Percentiles rank a stretch among this genome's conserved stretches.
These are phyloP conservation scores for Mucor plumbeus DNA, from an alignment of 371 early-diverging fungal genomes.

Conservation along the genomic window DNA sequence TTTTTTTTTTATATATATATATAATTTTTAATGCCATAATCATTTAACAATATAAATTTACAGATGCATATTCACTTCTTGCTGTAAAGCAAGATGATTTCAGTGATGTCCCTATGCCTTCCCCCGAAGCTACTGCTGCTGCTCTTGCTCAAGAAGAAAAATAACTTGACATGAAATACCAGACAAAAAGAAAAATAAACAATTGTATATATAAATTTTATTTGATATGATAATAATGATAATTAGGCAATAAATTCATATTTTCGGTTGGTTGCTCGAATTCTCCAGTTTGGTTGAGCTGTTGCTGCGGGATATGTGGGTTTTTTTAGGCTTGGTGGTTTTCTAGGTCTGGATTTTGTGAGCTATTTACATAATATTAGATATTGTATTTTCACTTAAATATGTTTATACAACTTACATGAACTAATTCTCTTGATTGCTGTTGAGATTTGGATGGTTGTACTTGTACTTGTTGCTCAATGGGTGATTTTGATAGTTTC, in stretches of 20 bases:
- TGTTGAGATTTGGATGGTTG: neutral
- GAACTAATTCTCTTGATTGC: slow-evolving; percentile 1
- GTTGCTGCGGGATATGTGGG: slow-evolving; percentile 24
- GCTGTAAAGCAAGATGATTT: slow-evolving; percentile 69
- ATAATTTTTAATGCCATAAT: neutral
- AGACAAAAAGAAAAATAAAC: slow-evolving; percentile 1
- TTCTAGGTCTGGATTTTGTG: slow-evolving; percentile 29
- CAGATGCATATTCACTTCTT: slow-evolving; percentile 59
- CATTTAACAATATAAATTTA: neutral
- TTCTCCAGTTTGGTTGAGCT: slow-evolving; percentile 33
- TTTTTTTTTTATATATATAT: neutral
- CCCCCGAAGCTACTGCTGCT: slow-evolving; percentile 39
- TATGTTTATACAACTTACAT: slow-evolving; percentile 20
- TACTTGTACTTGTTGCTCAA: neutral
- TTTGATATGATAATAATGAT: neutral
- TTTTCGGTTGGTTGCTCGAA: slow-evolving; percentile 18
- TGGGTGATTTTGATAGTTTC: neutral
- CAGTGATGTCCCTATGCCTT: slow-evolving; percentile 59
- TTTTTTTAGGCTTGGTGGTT: slow-evolving; percentile 30
- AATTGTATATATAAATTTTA: slow-evolving; percentile 9
- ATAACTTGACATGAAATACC: neutral
- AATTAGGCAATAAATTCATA: slow-evolving; percentile 11
- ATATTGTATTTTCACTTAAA: neutral
- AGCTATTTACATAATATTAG: slow-evolving; percentile 11
- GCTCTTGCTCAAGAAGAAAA: slow-evolving; percentile 34